A percentile compares a stretch with the other conserved stretches of the same genome.
Conservation (phyloP, 1,284 basidiomycete genomes). For the Neotropicomus parvogracilis region DNA sequence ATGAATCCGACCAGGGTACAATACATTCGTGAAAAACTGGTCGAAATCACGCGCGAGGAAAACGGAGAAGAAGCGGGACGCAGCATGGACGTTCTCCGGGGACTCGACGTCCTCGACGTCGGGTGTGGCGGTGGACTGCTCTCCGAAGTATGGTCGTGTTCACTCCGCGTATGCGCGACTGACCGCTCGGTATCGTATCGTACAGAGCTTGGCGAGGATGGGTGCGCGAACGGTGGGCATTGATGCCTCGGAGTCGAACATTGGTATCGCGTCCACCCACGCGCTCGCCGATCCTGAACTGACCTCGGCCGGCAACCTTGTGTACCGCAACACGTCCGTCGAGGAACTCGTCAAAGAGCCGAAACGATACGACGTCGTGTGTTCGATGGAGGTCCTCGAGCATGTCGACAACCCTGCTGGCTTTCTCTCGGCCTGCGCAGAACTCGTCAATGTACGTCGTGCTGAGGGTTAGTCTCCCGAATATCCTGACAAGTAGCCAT, state of each 20-base stretch:
- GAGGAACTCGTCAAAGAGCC: constrained; percentile 66
- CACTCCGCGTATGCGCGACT: neutral
- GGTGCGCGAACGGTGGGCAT: constrained; percentile 86
- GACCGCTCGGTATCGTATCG: neutral
- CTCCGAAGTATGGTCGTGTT: constrained; percentile 64
- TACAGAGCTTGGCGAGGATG: constrained; percentile 79
- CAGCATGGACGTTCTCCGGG: constrained; percentile 46
- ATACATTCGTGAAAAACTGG: constrained; percentile 81
- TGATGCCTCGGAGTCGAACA: constrained; percentile 87
- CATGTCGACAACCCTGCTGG: constrained; percentile 90
- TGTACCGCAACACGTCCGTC: constrained; percentile 77
- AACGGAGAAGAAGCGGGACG: constrained; percentile 35
- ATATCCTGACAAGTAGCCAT: neutral
- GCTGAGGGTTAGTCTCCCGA: neutral
- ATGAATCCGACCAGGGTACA: constrained; percentile 93
- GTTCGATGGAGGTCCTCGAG: constrained; percentile 97
- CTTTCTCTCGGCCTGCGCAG: constrained; percentile 79
- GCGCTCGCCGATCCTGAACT: constrained; percentile 74
- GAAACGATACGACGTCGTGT: constrained; percentile 85
- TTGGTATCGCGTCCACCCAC: constrained; percentile 83
- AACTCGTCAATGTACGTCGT: constrained; percentile 74
- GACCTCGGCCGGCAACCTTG: constrained; percentile 31
- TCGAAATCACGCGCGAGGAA: constrained; percentile 56
- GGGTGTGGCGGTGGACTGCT: constrained; percentile 96
- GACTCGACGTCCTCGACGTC: constrained; percentile 75